Conservation (phyloP, 2,329 filamentous ascomycete species). For the Diaporthe destruens region DNA sequence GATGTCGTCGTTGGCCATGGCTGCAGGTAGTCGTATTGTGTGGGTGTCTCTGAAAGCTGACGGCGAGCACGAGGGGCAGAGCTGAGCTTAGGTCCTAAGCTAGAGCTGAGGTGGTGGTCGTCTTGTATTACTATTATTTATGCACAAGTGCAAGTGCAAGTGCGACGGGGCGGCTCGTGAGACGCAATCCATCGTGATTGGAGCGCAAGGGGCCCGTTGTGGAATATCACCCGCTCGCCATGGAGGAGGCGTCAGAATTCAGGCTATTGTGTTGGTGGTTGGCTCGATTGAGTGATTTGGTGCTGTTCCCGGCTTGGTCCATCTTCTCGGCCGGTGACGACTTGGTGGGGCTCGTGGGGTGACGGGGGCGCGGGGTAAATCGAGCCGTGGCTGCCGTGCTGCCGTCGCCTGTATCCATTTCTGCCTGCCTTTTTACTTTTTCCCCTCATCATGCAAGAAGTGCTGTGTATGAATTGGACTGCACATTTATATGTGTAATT, state of each 20-base stretch:
- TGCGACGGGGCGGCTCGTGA: neutral
- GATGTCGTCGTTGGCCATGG: conserved; percentile 62
- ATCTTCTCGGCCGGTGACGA: conserved; percentile 16
- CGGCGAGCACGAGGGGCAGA: neutral
- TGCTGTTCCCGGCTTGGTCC: conserved; percentile 25
- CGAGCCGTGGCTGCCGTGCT: neutral
- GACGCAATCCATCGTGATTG: conserved; percentile 34
- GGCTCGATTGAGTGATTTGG: conserved; percentile 13
- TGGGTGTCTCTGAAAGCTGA: neutral
- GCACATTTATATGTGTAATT: too few relatives aligned
- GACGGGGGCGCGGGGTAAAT: conserved; percentile 27
- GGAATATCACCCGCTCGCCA: conserved; percentile 18
- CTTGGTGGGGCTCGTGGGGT: conserved; percentile 19
- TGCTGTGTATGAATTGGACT: too few relatives aligned
- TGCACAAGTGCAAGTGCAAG: too few relatives aligned
- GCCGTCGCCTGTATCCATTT: too few relatives aligned
- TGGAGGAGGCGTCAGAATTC: conserved; percentile 29
- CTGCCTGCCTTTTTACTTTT: too few relatives aligned
- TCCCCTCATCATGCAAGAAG: too few relatives aligned
- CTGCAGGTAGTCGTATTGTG: neutral
- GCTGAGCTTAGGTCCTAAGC: too few relatives aligned
- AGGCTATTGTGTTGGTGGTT: conserved; percentile 32
- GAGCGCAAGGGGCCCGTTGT: conserved; percentile 32
- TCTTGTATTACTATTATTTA: neutral
- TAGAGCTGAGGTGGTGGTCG: neutral